A percentile compares a stretch with the other conserved stretches of the same genome.
phyloP scores from a whole-genome alignment of 805 yeast genomes.

The Groenewaldozyma tartarivorans region DNA sequence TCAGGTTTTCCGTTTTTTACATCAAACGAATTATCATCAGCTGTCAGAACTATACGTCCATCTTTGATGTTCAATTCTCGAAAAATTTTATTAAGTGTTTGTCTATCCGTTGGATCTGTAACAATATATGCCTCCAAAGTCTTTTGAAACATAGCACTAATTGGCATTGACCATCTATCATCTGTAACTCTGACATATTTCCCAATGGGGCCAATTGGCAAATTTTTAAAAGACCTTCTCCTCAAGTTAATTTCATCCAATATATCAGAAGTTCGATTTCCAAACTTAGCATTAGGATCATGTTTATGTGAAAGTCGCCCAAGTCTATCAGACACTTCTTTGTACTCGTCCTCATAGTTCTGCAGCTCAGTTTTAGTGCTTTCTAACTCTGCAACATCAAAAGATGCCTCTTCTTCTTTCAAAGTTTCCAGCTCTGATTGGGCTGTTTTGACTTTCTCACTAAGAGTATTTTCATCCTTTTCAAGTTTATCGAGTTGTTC shows the following conservation, averaged over 20 bases:
- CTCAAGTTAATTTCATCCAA: neutral
- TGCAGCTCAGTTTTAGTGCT: neutral
- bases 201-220: slow-evolving; percentile 82
- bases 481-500: slow-evolving; percentile 12
- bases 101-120: slow-evolving; percentile 49
- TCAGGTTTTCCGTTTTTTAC: too few species aligned
- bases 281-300: neutral
- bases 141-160: slow-evolving; percentile 46
- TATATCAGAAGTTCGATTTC: neutral
- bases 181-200: slow-evolving; percentile 45
- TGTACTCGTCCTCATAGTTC: neutral
- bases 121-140: slow-evolving; percentile 60
- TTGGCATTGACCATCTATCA: slow-evolving; percentile 46
- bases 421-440: neutral
- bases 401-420: neutral
- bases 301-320: neutral
- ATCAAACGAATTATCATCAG: too few species aligned
- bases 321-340: neutral
- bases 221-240: slow-evolving; percentile 9
- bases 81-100: slow-evolving; percentile 18
- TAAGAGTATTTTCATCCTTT: slow-evolving; percentile 4
- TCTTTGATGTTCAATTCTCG: slow-evolving; percentile 15
- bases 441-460: slow-evolving; percentile 9
- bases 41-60: too few species aligned
- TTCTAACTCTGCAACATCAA: neutral